These are phyloP conservation scores for Chytriomyces hyalinus DNA, from an alignment of 192 early-diverging fungal species.

Conservation along the genomic window DNA sequence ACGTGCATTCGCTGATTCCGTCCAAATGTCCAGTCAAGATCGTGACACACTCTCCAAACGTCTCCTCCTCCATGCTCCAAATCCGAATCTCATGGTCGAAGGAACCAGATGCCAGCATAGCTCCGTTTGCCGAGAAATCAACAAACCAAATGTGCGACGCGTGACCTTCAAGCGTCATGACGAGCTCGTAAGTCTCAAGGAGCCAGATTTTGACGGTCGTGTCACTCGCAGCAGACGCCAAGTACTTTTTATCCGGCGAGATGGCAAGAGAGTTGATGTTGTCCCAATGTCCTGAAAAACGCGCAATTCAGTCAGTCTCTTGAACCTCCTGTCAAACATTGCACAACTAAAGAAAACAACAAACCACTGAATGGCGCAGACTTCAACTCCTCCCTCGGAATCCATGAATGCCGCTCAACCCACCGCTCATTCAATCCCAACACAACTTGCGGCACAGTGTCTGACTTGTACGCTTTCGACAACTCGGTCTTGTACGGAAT, in stretches of 20 bases:
- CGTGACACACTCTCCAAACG: neutral
- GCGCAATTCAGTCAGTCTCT: too few relatives aligned
- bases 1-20: neutral
- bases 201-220: conserved; percentile 37
- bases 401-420: neutral
- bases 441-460: neutral
- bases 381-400: too few relatives aligned
- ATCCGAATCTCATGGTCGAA: neutral
- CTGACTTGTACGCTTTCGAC: neutral
- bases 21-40: conserved; percentile 1
- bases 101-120: too few relatives aligned
- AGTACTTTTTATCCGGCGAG: conserved; percentile 11
- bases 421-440: neutral
- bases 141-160: too few relatives aligned
- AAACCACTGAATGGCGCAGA: too few relatives aligned
- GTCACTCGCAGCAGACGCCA: conserved; percentile 30
- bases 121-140: too few relatives aligned
- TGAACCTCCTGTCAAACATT: too few relatives aligned
- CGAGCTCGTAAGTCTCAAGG: neutral
- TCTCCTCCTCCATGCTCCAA: neutral
- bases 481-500: neutral
- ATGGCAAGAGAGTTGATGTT: neutral
- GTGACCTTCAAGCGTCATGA: neutral
- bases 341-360: too few relatives aligned
- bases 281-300: too few relatives aligned